Percentiles rank a stretch among this genome's conserved stretches.
Conservation (phyloP, 257 asterid species). For the Solanum megistacrolobum region DNA sequence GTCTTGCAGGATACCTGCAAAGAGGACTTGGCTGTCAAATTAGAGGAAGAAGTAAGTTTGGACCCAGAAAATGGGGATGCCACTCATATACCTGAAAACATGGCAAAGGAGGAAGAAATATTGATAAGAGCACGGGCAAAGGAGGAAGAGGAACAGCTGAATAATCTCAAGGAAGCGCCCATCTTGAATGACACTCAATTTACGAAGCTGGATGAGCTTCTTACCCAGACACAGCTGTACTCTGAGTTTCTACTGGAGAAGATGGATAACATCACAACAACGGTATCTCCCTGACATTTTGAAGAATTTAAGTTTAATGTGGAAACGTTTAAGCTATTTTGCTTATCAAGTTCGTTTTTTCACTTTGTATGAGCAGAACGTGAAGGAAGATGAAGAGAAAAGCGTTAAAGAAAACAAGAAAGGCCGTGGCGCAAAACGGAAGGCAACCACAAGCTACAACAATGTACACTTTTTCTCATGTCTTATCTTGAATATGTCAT, state of each 20-base stretch:
- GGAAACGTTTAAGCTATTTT: neutral
- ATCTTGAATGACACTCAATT: conserved; percentile 57
- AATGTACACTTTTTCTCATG: conserved; percentile 28
- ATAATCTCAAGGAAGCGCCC: conserved; percentile 31
- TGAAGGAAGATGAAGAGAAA: conserved; percentile 36
- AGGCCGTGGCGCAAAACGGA: conserved; percentile 81
- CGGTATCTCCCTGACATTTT: conserved; percentile 3
- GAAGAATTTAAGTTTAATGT: neutral
- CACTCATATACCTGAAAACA: conserved; percentile 33
- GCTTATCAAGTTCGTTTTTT: conserved; percentile 9
- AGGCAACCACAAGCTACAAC: conserved; percentile 43
- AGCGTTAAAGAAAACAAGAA: conserved; percentile 25
- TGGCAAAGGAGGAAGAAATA: conserved; percentile 54
- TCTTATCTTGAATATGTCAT: neutral
- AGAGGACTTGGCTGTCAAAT: conserved; percentile 19
- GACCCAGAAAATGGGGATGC: conserved; percentile 26
- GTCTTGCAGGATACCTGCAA: conserved; percentile 45
- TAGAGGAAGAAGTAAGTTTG: conserved; percentile 26
- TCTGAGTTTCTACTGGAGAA: conserved; percentile 89
- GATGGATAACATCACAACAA: conserved; percentile 85
- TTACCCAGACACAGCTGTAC: conserved; percentile 84
- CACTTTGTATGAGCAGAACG: conserved; percentile 31
- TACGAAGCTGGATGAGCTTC: conserved; percentile 82
- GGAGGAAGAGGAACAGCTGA: conserved; percentile 31
- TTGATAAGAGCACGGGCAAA: conserved; percentile 41